These are phyloP conservation scores for Coprinopsis marcescibilis DNA, from an alignment of 768 basidiomycete species.

Conservation along the genomic window DNA sequence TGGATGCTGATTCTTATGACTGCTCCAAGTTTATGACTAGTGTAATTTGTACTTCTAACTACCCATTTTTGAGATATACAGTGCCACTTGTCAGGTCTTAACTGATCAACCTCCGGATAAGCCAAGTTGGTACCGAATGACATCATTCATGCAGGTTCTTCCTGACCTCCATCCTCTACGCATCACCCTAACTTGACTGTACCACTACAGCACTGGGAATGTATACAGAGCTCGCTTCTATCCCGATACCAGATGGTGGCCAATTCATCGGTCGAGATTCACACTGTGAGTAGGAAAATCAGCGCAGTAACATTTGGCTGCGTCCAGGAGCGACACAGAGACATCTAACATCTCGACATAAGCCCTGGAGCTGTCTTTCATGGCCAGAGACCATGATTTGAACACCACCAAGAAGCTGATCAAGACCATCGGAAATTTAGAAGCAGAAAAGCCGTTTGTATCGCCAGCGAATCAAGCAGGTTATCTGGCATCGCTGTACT, in stretches of 20 bases:
- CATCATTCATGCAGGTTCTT: too few species aligned
- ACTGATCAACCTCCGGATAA: too few species aligned
- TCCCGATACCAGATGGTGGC: constrained; percentile 25
- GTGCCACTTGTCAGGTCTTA: too few species aligned
- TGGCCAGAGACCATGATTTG: constrained; percentile 43
- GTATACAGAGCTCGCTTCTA: constrained; percentile 25
- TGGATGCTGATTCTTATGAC: too few species aligned
- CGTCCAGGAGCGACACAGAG: not conserved
- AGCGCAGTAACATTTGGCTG: not conserved
- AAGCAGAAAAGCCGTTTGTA: constrained; percentile 36
- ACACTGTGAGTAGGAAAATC: constrained; percentile 10
- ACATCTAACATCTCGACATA: constrained; percentile 3
- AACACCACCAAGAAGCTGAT: constrained; percentile 42
- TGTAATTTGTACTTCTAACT: too few species aligned
- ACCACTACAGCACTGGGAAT: too few species aligned
- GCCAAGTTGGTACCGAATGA: too few species aligned
- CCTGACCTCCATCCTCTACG: too few species aligned
- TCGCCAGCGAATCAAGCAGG: constrained; percentile 18
- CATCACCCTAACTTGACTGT: too few species aligned
- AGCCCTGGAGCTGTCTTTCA: constrained; percentile 21
- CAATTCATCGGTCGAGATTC: constrained; percentile 17
- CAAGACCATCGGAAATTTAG: constrained; percentile 35
- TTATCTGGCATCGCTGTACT: constrained; percentile 8
- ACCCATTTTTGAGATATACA: too few species aligned
- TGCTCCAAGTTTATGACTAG: too few species aligned